phyloP scores from a whole-genome alignment of 2,329 filamentous ascomycete genomes.

The Colletotrichum falcatum region DNA sequence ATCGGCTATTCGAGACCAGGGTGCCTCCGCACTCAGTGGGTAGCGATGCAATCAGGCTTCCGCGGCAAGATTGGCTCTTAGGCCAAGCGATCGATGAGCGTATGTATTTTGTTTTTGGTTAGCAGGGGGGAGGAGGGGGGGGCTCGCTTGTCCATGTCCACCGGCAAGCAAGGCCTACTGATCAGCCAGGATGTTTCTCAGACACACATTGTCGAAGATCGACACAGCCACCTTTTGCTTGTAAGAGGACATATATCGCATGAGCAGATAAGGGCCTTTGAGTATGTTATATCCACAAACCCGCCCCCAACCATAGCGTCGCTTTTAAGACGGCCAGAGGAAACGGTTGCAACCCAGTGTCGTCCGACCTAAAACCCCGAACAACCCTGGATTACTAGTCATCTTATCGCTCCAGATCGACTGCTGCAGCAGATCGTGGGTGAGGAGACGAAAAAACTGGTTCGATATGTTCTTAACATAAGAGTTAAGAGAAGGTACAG shows the following conservation, averaged over 20 bases:
- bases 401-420: background rate
- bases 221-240: slow-evolving; percentile 11
- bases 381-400: too few relatives aligned
- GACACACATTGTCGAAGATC: slow-evolving; percentile 27
- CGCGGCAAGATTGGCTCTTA: slow-evolving; percentile 8
- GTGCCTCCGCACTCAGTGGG: background rate
- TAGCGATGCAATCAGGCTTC: background rate
- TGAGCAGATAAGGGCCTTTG: too few relatives aligned
- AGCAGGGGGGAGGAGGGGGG: slow-evolving; percentile 8
- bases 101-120: slow-evolving; percentile 12
- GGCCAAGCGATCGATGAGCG: slow-evolving; percentile 26
- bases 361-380: background rate
- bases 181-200: slow-evolving; percentile 15
- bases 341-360: background rate
- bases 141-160: slow-evolving; percentile 19
- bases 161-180: background rate
- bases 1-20: background rate
- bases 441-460: background rate
- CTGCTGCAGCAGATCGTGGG: background rate
- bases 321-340: background rate
- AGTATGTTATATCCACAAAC: too few relatives aligned
- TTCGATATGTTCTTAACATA: background rate
- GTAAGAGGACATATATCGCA: background rate
- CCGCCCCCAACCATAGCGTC: background rate
- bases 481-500: background rate